These are phyloP conservation scores for Candida coleopterorum DNA, from an alignment of 805 yeast genomes.

Conservation along the genomic window DNA sequence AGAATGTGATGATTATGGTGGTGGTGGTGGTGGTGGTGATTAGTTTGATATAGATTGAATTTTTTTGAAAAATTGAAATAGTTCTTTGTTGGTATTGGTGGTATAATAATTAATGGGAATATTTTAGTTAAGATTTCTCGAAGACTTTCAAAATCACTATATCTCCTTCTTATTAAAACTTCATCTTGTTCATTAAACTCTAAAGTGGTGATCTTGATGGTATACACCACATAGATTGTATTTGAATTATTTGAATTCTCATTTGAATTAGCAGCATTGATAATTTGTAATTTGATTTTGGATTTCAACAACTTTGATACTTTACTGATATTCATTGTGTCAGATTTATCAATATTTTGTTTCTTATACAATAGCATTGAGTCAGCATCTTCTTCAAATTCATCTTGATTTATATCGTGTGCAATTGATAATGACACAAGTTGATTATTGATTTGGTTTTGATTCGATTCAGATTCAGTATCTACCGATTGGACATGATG, in stretches of 20 bases:
- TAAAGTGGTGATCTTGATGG: constrained; percentile 56
- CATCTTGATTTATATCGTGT: constrained; percentile 15
- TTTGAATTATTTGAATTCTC: constrained; percentile 67
- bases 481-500: neutral
- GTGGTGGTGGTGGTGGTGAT: neutral
- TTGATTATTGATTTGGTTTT: constrained; percentile 35
- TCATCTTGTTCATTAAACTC: constrained; percentile 36
- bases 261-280: constrained; percentile 80
- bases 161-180: constrained; percentile 68
- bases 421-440: constrained; percentile 1
- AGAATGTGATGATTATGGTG: constrained; percentile 6
- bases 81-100: constrained; percentile 77
- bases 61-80: constrained; percentile 31
- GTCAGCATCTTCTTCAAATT: constrained; percentile 18
- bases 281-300: constrained; percentile 40
- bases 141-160: constrained; percentile 86
- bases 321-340: constrained; percentile 25
- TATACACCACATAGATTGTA: constrained; percentile 69
- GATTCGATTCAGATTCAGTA: constrained; percentile 4
- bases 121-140: constrained; percentile 65
- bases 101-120: constrained; percentile 78
- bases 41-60: constrained; percentile 12
- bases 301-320: constrained; percentile 29
- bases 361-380: constrained; percentile 25
- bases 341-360: constrained; percentile 6